Conservation (phyloP, 2,329 filamentous ascomycete species). For the Westerdykella aurantiaca region DNA sequence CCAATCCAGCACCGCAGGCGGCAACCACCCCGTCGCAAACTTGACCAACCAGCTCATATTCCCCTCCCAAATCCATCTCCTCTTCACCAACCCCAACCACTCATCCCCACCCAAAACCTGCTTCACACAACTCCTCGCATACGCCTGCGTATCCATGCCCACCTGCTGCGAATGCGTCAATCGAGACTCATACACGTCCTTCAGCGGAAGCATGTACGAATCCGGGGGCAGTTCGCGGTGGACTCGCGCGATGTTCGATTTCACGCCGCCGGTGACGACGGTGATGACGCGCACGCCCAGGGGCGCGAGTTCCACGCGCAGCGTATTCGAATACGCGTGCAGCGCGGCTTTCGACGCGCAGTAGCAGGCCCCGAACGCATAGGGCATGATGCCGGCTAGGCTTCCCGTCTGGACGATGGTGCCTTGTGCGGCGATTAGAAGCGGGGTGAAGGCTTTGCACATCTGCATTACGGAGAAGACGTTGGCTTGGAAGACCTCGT, state of each 20-base stretch:
- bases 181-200: constrained; percentile 47
- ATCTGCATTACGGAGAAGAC: constrained; percentile 54
- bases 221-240: constrained; percentile 44
- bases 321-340: constrained; percentile 53
- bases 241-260: constrained; percentile 53
- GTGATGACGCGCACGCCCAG: constrained; percentile 45
- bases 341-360: constrained; percentile 57
- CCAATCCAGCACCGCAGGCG: constrained; percentile 38
- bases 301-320: constrained; percentile 53
- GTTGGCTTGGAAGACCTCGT: constrained; percentile 40
- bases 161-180: constrained; percentile 51
- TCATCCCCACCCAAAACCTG: constrained; percentile 43
- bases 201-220: constrained; percentile 50
- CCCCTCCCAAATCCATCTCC: constrained; percentile 52
- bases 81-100: constrained; percentile 13
- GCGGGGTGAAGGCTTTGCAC: constrained; percentile 52
- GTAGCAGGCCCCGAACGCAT: constrained; percentile 44
- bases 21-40: constrained; percentile 46
- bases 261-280: constrained; percentile 55
- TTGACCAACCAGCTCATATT: constrained; percentile 46
- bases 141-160: constrained; percentile 47
- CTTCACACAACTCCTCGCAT: constrained; percentile 51
- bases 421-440: constrained; percentile 44
- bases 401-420: constrained; percentile 45
- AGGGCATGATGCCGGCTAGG: constrained; percentile 41